Conservation (phyloP, 306 rosid genomes). For the Crataegus laevigata region DNA sequence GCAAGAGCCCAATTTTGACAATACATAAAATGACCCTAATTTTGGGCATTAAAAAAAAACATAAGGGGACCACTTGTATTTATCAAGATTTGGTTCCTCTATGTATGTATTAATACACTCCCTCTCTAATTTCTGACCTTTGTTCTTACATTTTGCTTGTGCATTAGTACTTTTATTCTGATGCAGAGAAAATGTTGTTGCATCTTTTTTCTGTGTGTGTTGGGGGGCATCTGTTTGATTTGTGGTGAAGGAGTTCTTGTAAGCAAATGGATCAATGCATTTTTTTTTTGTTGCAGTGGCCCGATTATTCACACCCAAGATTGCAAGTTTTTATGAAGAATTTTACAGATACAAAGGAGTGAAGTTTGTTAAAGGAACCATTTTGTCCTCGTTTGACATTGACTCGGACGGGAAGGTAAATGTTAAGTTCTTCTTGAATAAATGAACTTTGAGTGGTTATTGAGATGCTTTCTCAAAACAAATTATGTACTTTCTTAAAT, state of each 20-base stretch:
- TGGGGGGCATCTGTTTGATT: too few species aligned
- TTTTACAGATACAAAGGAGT: slow-evolving; percentile 81
- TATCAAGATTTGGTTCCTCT: slow-evolving; percentile 76
- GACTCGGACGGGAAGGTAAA: slow-evolving; percentile 71
- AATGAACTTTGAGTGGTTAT: neutral
- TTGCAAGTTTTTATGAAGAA: slow-evolving; percentile 81
- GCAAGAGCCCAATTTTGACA: too few species aligned
- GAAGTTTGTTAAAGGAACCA: slow-evolving; percentile 80
- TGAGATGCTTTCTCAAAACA: too few species aligned
- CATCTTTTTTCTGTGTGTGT: neutral
- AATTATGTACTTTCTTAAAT: too few species aligned
- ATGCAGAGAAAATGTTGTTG: neutral
- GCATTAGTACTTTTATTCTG: slow-evolving; percentile 21
- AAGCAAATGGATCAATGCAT: neutral
- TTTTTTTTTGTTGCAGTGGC: slow-evolving; percentile 68
- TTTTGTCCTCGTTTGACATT: slow-evolving; percentile 75
- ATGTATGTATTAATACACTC: slow-evolving; percentile 27
- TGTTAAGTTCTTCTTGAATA: neutral
- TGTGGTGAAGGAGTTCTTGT: neutral
- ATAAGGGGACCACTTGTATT: slow-evolving; percentile 22
- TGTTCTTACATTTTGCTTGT: neutral
- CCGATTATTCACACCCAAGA: slow-evolving; percentile 86
- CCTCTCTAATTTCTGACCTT: neutral
- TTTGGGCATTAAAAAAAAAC: too few species aligned
- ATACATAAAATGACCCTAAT: too few species aligned